A percentile compares a stretch with the other conserved stretches of the same genome.
These are phyloP conservation scores for Zygosaccharomyces kombuchaensis DNA, from an alignment of 805 yeast species.

Conservation along the genomic window DNA sequence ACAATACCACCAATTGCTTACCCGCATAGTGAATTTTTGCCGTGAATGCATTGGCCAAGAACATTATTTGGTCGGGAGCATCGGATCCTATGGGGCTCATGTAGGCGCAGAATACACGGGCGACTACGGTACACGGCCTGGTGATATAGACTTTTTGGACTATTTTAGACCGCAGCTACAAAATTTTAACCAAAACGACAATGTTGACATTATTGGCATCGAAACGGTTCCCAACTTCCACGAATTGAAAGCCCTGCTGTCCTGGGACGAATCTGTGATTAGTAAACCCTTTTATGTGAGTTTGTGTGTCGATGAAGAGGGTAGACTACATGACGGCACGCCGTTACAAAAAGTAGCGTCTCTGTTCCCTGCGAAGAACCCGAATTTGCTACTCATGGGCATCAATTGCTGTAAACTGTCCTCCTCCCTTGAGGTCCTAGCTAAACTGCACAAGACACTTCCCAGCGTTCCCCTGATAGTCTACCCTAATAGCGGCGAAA, in stretches of 20 bases:
- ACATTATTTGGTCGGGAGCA: slow-evolving; percentile 43
- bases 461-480: slow-evolving; percentile 42
- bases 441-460: slow-evolving; percentile 15
- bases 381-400: slow-evolving; percentile 50
- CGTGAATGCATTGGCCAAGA: slow-evolving; percentile 25
- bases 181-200: slow-evolving; percentile 45
- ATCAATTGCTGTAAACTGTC: slow-evolving; percentile 60
- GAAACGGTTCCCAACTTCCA: slow-evolving; percentile 67
- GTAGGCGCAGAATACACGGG: slow-evolving; percentile 72
- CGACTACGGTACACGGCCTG: slow-evolving; percentile 41
- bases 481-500: slow-evolving; percentile 77
- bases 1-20: slow-evolving; percentile 23
- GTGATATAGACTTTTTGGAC: slow-evolving; percentile 30
- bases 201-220: slow-evolving; percentile 55
- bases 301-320: slow-evolving; percentile 40
- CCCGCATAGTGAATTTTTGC: slow-evolving; percentile 21
- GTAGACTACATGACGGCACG: slow-evolving; percentile 49
- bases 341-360: slow-evolving; percentile 33
- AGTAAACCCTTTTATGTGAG: slow-evolving; percentile 42
- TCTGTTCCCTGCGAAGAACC: slow-evolving; percentile 18
- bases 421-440: slow-evolving; percentile 40
- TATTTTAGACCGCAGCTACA: slow-evolving; percentile 37
- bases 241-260: slow-evolving; percentile 51
- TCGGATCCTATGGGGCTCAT: slow-evolving; percentile 77
- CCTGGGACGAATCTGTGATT: slow-evolving; percentile 35